Evolutionary conservation across 2,329 filamentous ascomycete species (phyloP).

Genomic region (Apiospora marii): DNA sequence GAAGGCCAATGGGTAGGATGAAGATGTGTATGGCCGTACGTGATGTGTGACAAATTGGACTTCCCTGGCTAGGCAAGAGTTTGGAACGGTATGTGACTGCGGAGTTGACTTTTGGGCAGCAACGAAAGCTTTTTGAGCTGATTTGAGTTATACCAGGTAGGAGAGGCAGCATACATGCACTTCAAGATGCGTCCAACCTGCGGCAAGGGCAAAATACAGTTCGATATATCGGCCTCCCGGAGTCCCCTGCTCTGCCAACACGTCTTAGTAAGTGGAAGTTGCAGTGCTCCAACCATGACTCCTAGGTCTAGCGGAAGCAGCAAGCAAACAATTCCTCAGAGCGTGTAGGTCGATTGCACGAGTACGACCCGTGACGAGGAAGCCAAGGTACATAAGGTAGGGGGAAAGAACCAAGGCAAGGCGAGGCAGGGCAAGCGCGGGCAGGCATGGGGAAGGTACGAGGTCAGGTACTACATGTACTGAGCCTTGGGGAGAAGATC

Average conservation of each 20-base stretch:
- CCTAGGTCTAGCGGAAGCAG: not conserved
- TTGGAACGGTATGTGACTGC: not conserved
- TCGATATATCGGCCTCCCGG: not conserved
- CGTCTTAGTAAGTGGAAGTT: not conserved
- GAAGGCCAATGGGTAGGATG: not conserved
- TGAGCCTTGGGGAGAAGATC: not conserved
- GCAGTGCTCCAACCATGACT: not conserved
- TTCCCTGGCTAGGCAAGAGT: not conserved
- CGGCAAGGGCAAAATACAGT: not conserved
- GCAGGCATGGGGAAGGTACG: not conserved
- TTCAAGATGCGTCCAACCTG: not conserved
- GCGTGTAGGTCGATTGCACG: not conserved
- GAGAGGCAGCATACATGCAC: constrained; percentile 1
- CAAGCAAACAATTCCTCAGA: not conserved
- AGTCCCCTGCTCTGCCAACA: not conserved
- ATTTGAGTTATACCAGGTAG: not conserved
- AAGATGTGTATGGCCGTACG: not conserved
- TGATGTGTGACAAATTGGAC: not conserved
- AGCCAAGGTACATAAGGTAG: not conserved
- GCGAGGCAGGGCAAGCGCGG: not conserved
- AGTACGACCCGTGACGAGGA: not conserved
- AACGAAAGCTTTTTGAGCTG: not conserved
- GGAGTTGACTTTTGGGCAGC: not conserved
- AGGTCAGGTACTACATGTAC: not conserved
- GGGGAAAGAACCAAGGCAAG: not conserved